Conservation (phyloP, 768 basidiomycete genomes). For the Candolleomyces aberdarensis region DNA sequence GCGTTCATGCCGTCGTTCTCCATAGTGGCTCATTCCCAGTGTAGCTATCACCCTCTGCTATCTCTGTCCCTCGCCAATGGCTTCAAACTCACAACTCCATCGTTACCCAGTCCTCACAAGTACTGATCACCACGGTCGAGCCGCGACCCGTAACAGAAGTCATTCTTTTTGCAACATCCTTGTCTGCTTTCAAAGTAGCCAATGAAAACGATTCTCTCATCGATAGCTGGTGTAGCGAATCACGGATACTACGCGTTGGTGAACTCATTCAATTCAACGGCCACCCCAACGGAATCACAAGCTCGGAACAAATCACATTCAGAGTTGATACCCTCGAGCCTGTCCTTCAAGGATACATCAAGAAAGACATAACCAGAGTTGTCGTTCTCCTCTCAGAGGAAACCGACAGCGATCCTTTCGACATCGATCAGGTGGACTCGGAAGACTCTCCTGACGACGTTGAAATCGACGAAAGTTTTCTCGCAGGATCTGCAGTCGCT, state of each 20-base stretch:
- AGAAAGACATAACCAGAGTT: conserved; percentile 48
- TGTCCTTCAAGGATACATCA: conserved; percentile 65
- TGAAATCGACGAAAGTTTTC: conserved; percentile 73
- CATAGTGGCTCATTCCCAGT: not conserved
- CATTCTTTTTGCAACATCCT: conserved; percentile 48
- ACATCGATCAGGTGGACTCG: conserved; percentile 6
- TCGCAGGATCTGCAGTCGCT: conserved; percentile 44
- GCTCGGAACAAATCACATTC: conserved; percentile 5
- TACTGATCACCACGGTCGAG: conserved; percentile 21
- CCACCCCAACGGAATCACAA: conserved; percentile 2
- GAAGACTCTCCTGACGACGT: conserved; percentile 37
- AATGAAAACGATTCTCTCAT: conserved; percentile 30
- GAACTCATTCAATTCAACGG: conserved; percentile 9
- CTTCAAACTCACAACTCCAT: conserved; percentile 1
- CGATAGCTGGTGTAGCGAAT: conserved; percentile 40
- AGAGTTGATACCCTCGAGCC: conserved; percentile 45
- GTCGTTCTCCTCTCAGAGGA: conserved; percentile 38
- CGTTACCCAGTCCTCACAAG: conserved; percentile 7
- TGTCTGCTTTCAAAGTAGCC: conserved; percentile 45
- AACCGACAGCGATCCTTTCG: conserved; percentile 10
- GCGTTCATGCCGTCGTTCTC: not conserved
- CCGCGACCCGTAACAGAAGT: conserved; percentile 46
- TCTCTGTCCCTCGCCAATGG: conserved; percentile 39
- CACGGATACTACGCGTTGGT: conserved; percentile 52
- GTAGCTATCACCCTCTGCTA: conserved; percentile 24